phyloP scores from a whole-genome alignment of 2,329 filamentous ascomycete species.

The Colletotrichum lentis region DNA sequence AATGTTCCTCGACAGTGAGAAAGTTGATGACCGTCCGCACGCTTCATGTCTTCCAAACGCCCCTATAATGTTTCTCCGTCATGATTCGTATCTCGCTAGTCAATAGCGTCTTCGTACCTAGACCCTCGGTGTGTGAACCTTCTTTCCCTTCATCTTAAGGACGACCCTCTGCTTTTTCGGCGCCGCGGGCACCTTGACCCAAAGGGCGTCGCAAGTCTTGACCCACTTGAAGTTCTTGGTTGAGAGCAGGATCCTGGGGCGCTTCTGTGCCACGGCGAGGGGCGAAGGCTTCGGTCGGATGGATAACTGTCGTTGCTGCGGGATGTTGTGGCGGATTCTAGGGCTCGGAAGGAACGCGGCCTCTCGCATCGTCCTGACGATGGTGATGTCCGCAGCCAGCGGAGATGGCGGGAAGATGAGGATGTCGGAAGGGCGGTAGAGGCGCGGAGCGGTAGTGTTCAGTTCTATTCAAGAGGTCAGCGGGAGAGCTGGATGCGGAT shows the following conservation, averaged over 20 bases:
- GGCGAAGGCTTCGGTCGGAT: background rate
- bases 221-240: slow-evolving; percentile 17
- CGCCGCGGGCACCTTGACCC: background rate
- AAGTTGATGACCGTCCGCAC: background rate
- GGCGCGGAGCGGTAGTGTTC: background rate
- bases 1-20: background rate
- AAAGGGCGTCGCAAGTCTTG: background rate
- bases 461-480: background rate
- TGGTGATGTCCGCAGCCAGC: background rate
- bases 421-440: background rate
- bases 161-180: slow-evolving; percentile 2
- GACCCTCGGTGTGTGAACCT: background rate
- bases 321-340: background rate
- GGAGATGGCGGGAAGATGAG: background rate
- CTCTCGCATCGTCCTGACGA: background rate
- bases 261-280: background rate
- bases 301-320: background rate
- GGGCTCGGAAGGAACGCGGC: background rate
- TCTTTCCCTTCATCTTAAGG: background rate
- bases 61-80: background rate
- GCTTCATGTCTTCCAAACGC: background rate
- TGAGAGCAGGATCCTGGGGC: slow-evolving; percentile 8
- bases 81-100: background rate
- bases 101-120: background rate
- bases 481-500: background rate